Evolutionary conservation across 2,329 filamentous ascomycete genomes (phyloP).

Genomic region (Verticillium klebahnii): DNA sequence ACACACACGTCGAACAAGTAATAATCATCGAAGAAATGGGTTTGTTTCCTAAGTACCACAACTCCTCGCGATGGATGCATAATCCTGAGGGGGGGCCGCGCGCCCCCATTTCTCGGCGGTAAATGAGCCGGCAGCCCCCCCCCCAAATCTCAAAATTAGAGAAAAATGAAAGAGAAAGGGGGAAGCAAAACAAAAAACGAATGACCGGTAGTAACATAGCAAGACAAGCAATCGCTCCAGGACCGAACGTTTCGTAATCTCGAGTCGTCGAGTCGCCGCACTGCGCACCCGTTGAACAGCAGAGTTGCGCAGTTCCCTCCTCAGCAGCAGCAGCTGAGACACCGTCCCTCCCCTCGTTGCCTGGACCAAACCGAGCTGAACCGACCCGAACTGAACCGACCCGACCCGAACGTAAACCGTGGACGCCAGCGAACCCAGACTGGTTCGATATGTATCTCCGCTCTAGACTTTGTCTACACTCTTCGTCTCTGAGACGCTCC

Average conservation of each 20-base stretch:
- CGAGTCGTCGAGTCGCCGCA: background rate
- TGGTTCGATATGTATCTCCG: conserved; percentile 4
- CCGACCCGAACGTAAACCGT: background rate
- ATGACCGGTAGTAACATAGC: background rate
- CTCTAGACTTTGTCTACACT: background rate
- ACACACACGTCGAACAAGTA: background rate
- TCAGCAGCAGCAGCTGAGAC: background rate
- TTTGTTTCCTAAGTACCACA: background rate
- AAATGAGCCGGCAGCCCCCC: background rate
- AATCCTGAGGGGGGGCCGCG: background rate
- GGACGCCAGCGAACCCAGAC: conserved; percentile 4
- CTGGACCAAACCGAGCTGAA: background rate
- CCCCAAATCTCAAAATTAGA: background rate
- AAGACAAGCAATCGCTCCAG: background rate
- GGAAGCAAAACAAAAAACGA: background rate
- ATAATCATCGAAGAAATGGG: background rate
- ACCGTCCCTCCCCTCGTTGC: too few species aligned
- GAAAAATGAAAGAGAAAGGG: background rate
- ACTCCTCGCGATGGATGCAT: conserved; percentile 1
- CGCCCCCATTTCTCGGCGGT: background rate
- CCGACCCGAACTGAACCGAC: background rate
- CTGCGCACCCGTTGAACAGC: background rate
- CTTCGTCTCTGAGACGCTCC: background rate
- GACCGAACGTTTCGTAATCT: background rate
- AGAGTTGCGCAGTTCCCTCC: background rate